phyloP scores from a whole-genome alignment of 768 basidiomycete genomes.

The Boletus edulis region DNA sequence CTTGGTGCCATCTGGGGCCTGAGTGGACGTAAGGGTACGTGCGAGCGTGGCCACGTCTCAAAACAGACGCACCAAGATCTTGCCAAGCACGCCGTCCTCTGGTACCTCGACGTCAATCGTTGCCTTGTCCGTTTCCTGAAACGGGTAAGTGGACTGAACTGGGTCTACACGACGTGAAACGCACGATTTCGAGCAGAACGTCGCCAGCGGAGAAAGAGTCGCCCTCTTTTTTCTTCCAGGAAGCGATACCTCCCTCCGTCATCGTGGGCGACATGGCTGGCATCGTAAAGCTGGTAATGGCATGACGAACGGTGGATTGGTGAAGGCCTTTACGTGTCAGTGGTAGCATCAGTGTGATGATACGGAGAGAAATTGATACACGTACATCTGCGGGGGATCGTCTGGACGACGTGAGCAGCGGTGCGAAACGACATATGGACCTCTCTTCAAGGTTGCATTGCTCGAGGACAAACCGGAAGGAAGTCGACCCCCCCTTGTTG shows the following conservation, averaged over 20 bases:
- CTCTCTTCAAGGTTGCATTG: background rate
- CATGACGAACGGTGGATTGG: constrained; percentile 46
- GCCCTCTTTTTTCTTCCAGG: constrained; percentile 89
- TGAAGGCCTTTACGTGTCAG: constrained; percentile 40
- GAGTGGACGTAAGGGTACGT: constrained; percentile 1
- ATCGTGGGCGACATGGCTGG: constrained; percentile 98
- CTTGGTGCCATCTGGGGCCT: constrained; percentile 79
- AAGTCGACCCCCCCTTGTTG: constrained; percentile 7
- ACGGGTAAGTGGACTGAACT: background rate
- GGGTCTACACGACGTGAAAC: constrained; percentile 26
- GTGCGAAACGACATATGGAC: constrained; percentile 15
- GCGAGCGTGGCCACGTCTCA: background rate
- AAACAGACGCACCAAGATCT: constrained; percentile 70
- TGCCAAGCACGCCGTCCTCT: constrained; percentile 92
- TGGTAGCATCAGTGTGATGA: constrained; percentile 1
- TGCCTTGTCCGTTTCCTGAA: constrained; percentile 90
- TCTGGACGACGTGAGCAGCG: constrained; percentile 11
- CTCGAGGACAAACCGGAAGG: background rate
- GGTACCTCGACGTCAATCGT: constrained; percentile 99
- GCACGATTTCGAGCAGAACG: constrained; percentile 85
- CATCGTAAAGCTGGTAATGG: constrained; percentile 78
- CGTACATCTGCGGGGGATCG: constrained; percentile 26
- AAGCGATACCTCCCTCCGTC: constrained; percentile 90
- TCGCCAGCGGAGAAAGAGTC: constrained; percentile 80
- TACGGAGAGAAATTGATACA: background rate